phyloP scores from a whole-genome alignment of 768 basidiomycete species.

The Hericium alpestre region DNA sequence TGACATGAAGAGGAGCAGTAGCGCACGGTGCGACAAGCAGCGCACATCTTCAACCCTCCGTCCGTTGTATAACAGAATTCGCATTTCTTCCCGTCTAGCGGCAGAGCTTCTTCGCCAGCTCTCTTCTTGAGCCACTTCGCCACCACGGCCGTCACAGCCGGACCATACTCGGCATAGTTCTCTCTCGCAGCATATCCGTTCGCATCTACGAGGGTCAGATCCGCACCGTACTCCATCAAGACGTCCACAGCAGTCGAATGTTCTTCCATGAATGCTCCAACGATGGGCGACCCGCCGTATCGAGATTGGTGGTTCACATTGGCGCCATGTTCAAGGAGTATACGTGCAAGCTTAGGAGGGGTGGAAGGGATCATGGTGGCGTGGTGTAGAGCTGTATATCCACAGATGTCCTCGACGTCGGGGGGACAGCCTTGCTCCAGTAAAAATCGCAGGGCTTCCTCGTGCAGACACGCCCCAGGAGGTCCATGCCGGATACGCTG shows the following conservation, averaged over 20 bases:
- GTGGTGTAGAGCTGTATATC: conserved; percentile 42
- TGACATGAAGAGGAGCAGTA: conserved; percentile 51
- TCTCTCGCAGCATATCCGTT: conserved; percentile 27
- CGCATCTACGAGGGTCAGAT: conserved; percentile 28
- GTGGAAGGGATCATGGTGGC: conserved; percentile 22
- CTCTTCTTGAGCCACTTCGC: conserved; percentile 38
- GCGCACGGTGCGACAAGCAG: conserved; percentile 37
- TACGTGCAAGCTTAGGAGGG: conserved; percentile 23
- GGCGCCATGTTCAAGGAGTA: conserved; percentile 35
- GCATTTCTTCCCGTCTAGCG: conserved; percentile 34
- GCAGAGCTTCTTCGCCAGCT: conserved; percentile 28
- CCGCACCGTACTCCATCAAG: conserved; percentile 40
- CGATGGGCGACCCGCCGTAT: conserved; percentile 36
- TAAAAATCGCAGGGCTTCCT: conserved; percentile 28
- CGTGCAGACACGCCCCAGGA: conserved; percentile 13
- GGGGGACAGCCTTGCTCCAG: conserved; percentile 30
- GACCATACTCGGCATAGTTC: conserved; percentile 25
- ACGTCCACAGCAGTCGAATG: conserved; percentile 24
- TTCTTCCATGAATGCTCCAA: conserved; percentile 20
- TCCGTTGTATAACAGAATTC: conserved; percentile 28
- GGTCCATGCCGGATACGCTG: conserved; percentile 1
- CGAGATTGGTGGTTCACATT: conserved; percentile 38
- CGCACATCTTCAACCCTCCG: conserved; percentile 35
- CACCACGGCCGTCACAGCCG: conserved; percentile 33
- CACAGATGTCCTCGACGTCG: conserved; percentile 34